Base-by-base conservation (phyloP, 2,329 filamentous ascomycete genomes). In the Apiospora rasikravindrae region DNA sequence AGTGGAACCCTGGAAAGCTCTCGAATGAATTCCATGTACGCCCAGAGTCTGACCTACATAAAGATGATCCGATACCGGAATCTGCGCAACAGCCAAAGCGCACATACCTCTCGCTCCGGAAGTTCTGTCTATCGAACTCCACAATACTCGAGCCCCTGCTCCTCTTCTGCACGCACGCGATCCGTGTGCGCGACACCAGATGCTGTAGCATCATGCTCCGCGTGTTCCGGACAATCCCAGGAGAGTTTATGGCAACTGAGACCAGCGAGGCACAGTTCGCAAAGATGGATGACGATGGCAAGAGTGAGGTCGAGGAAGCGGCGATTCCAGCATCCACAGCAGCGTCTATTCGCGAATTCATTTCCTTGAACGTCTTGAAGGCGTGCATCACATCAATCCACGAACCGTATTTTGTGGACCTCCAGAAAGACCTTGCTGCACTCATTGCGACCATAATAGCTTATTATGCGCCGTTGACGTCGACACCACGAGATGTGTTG, bases 391-490 rank as follows among this genome's bases (percentile, higher is more conserved):
- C 92, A 1, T 97, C 94, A 1, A 90, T 99, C 69, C 94, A 98
- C 82, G 96, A 99, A 76, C 92, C 94, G 0, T 98, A 98, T 82
- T 99, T 98, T 82, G 95, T 98, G 45, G 96, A 99, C 76, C 90
- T 97, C 74, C 96, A 99, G 78, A 96, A 95, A 80, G 95, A 99
- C 69, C 88, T 99, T 29, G 96, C 95, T 0, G 89, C 91, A 29
- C 87, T 98, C 49, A 98, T 99, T 74, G 95, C 95, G 0, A 89
- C 92, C 4, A 96, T 98, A 73, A 87, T 98, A 77, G 88, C 92
- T 11, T 89, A 93, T 73, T 98, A 98, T 80, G 89, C 90, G 16
- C 85, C 89, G 0, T 82, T 89, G 44, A 95, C 92, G 10, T 79
- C 86, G 8, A 96, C 93, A 0, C 94, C 95, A 0, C 87, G 91